phyloP scores from a whole-genome alignment of 2,329 filamentous ascomycete genomes.

The Talaromyces sp. region DNA sequence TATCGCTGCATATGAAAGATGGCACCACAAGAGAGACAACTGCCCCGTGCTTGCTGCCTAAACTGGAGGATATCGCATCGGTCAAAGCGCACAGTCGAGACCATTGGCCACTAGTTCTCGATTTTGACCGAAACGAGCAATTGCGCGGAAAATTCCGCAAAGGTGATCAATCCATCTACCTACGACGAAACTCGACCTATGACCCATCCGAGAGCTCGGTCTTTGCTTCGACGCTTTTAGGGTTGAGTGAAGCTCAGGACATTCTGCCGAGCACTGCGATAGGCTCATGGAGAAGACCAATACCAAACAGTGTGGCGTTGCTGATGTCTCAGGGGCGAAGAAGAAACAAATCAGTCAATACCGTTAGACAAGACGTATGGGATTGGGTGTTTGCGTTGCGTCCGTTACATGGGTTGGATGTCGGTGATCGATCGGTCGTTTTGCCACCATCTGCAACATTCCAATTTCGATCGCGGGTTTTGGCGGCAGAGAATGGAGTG shows the following conservation, averaged over 20 bases:
- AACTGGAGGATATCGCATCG: slow-evolving; percentile 37
- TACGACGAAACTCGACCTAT: slow-evolving; percentile 66
- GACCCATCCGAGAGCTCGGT: slow-evolving; percentile 57
- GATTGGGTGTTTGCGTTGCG: slow-evolving; percentile 71
- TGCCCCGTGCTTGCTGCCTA: slow-evolving; percentile 57
- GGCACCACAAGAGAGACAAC: slow-evolving; percentile 36
- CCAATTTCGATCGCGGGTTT: slow-evolving; percentile 26
- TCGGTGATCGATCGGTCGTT: slow-evolving; percentile 65
- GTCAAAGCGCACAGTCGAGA: slow-evolving; percentile 48
- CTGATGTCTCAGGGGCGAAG: slow-evolving; percentile 24
- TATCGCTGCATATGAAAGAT: slow-evolving; percentile 61
- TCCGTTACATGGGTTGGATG: slow-evolving; percentile 52
- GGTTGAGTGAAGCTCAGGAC: slow-evolving; percentile 62
- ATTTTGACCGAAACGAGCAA: slow-evolving; percentile 63
- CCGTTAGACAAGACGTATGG: slow-evolving; percentile 49
- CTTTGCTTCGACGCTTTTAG: slow-evolving; percentile 73
- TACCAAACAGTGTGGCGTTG: slow-evolving; percentile 24
- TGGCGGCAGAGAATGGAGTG: slow-evolving; percentile 24
- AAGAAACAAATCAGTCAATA: slow-evolving; percentile 25
- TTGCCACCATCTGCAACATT: slow-evolving; percentile 47
- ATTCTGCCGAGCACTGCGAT: slow-evolving; percentile 30
- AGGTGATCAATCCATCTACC: slow-evolving; percentile 68
- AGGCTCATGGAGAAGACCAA: slow-evolving; percentile 26
- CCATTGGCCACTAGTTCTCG: slow-evolving; percentile 79
- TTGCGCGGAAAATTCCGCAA: slow-evolving; percentile 62